Evolutionary conservation across 495 filamentous ascomycete genomes (phyloP).

Genomic region (Podospora conica): DNA sequence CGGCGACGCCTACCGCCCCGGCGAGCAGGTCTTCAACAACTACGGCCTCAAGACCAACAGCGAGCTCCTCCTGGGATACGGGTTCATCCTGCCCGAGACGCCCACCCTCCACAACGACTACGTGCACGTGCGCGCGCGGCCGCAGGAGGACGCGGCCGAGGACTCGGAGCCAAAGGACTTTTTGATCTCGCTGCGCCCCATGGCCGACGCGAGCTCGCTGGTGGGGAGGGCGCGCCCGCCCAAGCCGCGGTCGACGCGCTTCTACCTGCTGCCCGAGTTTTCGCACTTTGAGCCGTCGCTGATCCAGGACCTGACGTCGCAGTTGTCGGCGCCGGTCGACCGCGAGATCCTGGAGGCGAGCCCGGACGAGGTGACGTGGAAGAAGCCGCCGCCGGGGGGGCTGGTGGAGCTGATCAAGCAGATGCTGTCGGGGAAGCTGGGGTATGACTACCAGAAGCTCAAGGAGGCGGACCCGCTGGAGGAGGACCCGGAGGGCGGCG

Average conservation of each 20-base stretch:
- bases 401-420: slow-evolving; percentile 20
- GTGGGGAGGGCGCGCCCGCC: slow-evolving; percentile 27
- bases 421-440: slow-evolving; percentile 24
- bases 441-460: slow-evolving; percentile 25
- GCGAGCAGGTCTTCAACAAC: slow-evolving; percentile 47
- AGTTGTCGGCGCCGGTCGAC: slow-evolving; percentile 17
- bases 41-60: slow-evolving; percentile 50
- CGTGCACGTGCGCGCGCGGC: slow-evolving; percentile 39
- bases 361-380: not conserved
- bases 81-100: slow-evolving; percentile 41
- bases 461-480: slow-evolving; percentile 28
- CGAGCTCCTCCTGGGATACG: slow-evolving; percentile 49
- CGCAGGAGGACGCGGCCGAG: slow-evolving; percentile 7
- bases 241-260: not conserved
- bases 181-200: slow-evolving; percentile 37
- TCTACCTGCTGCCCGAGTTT: slow-evolving; percentile 30
- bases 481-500: slow-evolving; percentile 15
- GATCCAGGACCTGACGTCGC: slow-evolving; percentile 27
- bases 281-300: slow-evolving; percentile 39
- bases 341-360: not conserved
- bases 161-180: slow-evolving; percentile 24
- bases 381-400: not conserved
- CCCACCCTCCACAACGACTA: slow-evolving; percentile 44
- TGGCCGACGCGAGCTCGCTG: slow-evolving; percentile 32
- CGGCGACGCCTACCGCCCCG: slow-evolving; percentile 23